phyloP scores from a whole-genome alignment of 305 asterid species.

The Fraxinus latifolia region DNA sequence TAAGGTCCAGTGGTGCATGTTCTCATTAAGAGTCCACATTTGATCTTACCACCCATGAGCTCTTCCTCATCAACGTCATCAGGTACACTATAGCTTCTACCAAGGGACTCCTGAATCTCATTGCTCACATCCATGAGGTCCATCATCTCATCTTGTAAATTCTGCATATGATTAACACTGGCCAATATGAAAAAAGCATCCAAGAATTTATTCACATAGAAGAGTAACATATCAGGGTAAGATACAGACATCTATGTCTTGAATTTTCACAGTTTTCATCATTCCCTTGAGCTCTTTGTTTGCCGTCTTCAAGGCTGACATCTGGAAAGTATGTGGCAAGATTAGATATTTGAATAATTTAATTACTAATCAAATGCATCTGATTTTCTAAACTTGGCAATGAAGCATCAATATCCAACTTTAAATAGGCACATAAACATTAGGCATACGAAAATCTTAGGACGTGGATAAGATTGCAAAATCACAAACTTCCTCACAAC shows the following conservation, averaged over 20 bases:
- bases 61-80: constrained; percentile 97
- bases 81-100: constrained; percentile 89
- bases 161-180: constrained; percentile 38
- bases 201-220: not conserved
- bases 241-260: constrained; percentile 83
- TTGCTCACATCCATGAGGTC: constrained; percentile 96
- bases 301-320: constrained; percentile 91
- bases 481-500: constrained; percentile 23
- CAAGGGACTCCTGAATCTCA: constrained; percentile 94
- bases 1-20: not conserved
- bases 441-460: constrained; percentile 19
- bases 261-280: constrained; percentile 98
- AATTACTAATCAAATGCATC: constrained; percentile 16
- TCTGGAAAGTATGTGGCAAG: constrained; percentile 45
- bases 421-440: constrained; percentile 13
- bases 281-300: constrained; percentile 94
- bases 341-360: constrained; percentile 13
- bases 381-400: constrained; percentile 19
- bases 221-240: constrained; percentile 11
- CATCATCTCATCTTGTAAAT: constrained; percentile 96
- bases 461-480: constrained; percentile 19
- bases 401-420: constrained; percentile 27
- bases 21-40: constrained; percentile 14
- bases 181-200: constrained; percentile 14
- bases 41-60: constrained; percentile 80